These are phyloP conservation scores for Pulveroboletus sp. DNA, from an alignment of 768 basidiomycete genomes.

Conservation along the genomic window DNA sequence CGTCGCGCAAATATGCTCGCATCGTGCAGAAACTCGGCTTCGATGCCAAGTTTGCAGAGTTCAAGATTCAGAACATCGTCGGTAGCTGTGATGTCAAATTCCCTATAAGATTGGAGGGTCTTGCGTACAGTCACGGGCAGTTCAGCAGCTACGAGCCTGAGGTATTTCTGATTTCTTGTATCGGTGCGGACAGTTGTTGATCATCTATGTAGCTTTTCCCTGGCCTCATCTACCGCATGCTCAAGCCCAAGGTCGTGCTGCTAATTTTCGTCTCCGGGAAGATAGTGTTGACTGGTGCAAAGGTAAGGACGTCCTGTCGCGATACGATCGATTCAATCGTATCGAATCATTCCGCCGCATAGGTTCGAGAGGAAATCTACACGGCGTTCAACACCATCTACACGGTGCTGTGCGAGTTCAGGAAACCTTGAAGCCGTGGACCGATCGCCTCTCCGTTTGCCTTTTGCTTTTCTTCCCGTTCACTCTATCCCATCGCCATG, in stretches of 20 bases:
- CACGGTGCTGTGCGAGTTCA: conserved; percentile 93
- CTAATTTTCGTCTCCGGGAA: conserved; percentile 99
- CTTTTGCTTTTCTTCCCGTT: not conserved
- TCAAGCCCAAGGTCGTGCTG: conserved; percentile 98
- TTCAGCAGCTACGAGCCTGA: conserved; percentile 98
- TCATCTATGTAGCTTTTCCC: conserved; percentile 75
- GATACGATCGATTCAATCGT: too few species aligned
- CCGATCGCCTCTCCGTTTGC: not conserved
- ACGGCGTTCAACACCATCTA: conserved; percentile 99
- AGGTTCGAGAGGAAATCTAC: conserved; percentile 99
- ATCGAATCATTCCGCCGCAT: conserved; percentile 20
- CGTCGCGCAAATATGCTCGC: conserved; percentile 97
- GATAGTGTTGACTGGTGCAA: conserved; percentile 97
- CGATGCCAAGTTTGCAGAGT: conserved; percentile 98
- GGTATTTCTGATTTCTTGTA: conserved; percentile 45
- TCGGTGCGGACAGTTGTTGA: not conserved
- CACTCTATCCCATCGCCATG: not conserved
- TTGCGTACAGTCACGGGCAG: conserved; percentile 96
- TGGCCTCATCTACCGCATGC: conserved; percentile 98
- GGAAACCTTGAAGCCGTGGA: conserved; percentile 58
- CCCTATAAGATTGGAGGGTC: conserved; percentile 94
- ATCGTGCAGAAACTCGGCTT: conserved; percentile 99
- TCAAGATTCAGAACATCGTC: conserved; percentile 99
- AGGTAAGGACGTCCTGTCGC: conserved; percentile 51
- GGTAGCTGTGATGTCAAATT: conserved; percentile 98